Evolutionary conservation across 306 rosid species (phyloP), one percentile per base, ranked within the genome.

Genomic region (Malus fusca): DNA sequence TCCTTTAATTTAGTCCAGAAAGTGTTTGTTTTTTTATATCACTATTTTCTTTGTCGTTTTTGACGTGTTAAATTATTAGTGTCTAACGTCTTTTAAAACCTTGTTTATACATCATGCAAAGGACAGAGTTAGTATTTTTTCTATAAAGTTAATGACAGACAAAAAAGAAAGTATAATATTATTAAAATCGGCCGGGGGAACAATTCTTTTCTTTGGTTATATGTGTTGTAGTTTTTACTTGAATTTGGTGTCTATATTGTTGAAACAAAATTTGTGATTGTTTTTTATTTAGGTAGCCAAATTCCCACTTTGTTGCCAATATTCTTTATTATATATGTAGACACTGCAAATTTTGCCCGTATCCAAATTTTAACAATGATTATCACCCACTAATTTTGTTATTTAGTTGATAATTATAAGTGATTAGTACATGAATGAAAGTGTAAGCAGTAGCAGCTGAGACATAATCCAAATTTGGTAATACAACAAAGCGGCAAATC

Each of bases 401-500:
- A 18, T 56, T 22, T 61, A 28, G 70, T 43, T 62, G 8, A 53
- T 28, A 23, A 74, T 74, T 66, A 62, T 26, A 74, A 52, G 65
- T 31, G 69, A 73, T 51, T 55, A 51, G 58, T 56, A 25, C 75
- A 67, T 31, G 2, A 23, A 76, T n/a, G 25, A 51, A n/a, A 64
- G 21, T 66, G 70, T 59, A 72, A 72, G 40, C 69, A 52, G 73
- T 68, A 75, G n/a, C 25, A 35, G 89, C 13, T 80, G 61, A 68
- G 23, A 68, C 43, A 77, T 75, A 73, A 68, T 86, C 80, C 83
- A 86, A 80, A 71, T 56, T 72, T 43, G 52, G 52, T 10, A 67
- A 73, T 19, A 51, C 59, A 68, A 46, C 85, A 78, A 78, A 86
- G 37, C 85, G 83, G 79, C 87, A 68, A 76, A 75, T 69, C 17